Conservation (phyloP, 2,329 filamentous ascomycete genomes). For the Periglandula ipomoeae region DNA sequence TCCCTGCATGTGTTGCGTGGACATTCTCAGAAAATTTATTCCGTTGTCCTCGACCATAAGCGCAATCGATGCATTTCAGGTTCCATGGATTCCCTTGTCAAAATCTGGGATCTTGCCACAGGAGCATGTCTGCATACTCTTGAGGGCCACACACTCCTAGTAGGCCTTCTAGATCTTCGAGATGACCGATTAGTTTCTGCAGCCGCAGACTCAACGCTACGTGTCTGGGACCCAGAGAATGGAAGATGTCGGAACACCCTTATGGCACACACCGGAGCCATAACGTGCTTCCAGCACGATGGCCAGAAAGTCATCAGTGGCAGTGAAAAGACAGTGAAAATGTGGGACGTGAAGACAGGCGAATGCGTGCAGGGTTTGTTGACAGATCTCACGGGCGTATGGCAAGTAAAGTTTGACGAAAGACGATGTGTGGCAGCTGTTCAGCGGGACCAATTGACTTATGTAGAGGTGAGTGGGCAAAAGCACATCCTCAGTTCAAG, state of each 20-base stretch:
- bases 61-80: slow-evolving; percentile 95
- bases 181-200: slow-evolving; percentile 89
- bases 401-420: slow-evolving; percentile 98
- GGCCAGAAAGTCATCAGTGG: slow-evolving; percentile 94
- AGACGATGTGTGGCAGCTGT: slow-evolving; percentile 92
- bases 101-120: slow-evolving; percentile 91
- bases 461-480: slow-evolving; percentile 68
- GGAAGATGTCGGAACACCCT: slow-evolving; percentile 85
- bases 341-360: slow-evolving; percentile 94
- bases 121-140: slow-evolving; percentile 80
- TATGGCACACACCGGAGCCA: slow-evolving; percentile 90
- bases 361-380: slow-evolving; percentile 89
- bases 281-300: slow-evolving; percentile 98
- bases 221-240: slow-evolving; percentile 94
- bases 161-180: slow-evolving; percentile 82
- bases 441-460: slow-evolving; percentile 84
- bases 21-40: slow-evolving; percentile 91
- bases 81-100: slow-evolving; percentile 96
- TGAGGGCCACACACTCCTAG: slow-evolving; percentile 85
- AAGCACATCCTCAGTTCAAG: too few relatives aligned
- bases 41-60: slow-evolving; percentile 84
- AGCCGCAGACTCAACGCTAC: slow-evolving; percentile 86
- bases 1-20: slow-evolving; percentile 74
- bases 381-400: slow-evolving; percentile 90
- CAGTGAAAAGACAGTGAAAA: slow-evolving; percentile 90